Evolutionary conservation across 2,329 filamentous ascomycete genomes (phyloP).

Genomic region (Fonsecaea erecta): DNA sequence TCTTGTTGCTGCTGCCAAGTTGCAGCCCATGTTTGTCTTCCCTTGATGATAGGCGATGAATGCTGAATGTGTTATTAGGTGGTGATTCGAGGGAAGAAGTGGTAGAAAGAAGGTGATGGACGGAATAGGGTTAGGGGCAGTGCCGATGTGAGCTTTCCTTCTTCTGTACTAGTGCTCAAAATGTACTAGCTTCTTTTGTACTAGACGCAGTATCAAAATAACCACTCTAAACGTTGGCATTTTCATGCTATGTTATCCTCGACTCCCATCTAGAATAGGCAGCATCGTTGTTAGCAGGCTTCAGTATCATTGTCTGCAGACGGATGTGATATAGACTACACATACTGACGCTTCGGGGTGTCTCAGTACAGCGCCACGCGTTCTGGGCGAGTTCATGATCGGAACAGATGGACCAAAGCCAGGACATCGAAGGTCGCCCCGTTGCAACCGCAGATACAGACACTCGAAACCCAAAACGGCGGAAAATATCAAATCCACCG

Average conservation of each 20-base stretch:
- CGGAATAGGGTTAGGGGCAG: neutral
- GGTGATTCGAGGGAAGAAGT: neutral
- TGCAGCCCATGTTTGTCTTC: neutral
- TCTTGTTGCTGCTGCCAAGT: neutral
- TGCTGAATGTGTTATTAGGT: neutral
- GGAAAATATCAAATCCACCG: constrained; percentile 13
- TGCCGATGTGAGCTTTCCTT: neutral
- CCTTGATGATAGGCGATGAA: neutral
- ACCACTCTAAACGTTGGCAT: neutral
- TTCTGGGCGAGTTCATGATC: neutral
- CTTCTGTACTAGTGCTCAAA: neutral
- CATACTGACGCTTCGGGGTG: neutral
- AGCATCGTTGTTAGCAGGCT: neutral
- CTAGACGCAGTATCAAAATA: neutral
- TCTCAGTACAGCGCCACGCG: neutral
- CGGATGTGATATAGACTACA: neutral
- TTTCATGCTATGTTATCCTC: neutral
- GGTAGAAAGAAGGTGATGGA: neutral
- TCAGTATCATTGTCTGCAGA: neutral
- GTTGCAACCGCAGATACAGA: neutral
- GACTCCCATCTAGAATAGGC: neutral
- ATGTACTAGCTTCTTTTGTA: neutral
- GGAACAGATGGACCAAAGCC: neutral
- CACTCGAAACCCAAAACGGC: constrained; percentile 10
- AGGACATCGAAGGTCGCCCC: neutral